phyloP scores from a whole-genome alignment of 73 alveolate genomes.

The Paramecium octaurelia region DNA sequence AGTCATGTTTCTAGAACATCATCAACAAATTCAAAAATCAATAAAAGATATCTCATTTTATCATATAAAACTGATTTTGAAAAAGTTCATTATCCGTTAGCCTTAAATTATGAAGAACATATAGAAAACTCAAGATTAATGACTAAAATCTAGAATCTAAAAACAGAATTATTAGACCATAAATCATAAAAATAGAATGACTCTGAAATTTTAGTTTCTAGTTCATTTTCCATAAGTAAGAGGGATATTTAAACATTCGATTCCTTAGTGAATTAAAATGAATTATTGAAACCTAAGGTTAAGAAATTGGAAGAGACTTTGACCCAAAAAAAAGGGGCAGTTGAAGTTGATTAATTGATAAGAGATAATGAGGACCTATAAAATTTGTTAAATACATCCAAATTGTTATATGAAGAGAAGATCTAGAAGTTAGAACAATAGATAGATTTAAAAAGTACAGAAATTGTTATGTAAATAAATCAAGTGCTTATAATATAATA shows the following conservation, averaged over 20 bases:
- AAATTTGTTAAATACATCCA: neutral
- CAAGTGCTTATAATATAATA: neutral
- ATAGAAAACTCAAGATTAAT: slow-evolving; percentile 24
- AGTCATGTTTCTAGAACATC: neutral
- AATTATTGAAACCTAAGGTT: slow-evolving; percentile 44
- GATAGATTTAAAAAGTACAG: neutral
- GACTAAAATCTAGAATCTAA: slow-evolving; percentile 26
- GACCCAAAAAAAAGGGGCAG: slow-evolving; percentile 53
- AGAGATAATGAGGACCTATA: slow-evolving; percentile 41
- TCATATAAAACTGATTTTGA: slow-evolving; percentile 21
- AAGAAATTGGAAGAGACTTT: slow-evolving; percentile 53
- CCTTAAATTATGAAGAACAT: slow-evolving; percentile 54
- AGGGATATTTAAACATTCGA: slow-evolving; percentile 19
- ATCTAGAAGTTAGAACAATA: neutral
- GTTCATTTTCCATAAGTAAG: slow-evolving; percentile 1
- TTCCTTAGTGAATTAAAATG: slow-evolving; percentile 30
- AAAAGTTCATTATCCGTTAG: slow-evolving; percentile 56
- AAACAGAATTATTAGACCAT: slow-evolving; percentile 31
- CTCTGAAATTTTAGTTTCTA: neutral
- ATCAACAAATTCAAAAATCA: neutral
- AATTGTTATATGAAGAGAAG: slow-evolving; percentile 2
- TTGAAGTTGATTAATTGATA: slow-evolving; percentile 31
- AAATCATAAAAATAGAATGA: slow-evolving; percentile 3
- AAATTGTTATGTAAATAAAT: neutral
- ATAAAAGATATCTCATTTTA: slow-evolving; percentile 53